Percentiles rank a stretch among this genome's conserved stretches.
Evolutionary conservation across 2,329 filamentous ascomycete species (phyloP).

Genomic region (Taxawa tesnikishii): DNA sequence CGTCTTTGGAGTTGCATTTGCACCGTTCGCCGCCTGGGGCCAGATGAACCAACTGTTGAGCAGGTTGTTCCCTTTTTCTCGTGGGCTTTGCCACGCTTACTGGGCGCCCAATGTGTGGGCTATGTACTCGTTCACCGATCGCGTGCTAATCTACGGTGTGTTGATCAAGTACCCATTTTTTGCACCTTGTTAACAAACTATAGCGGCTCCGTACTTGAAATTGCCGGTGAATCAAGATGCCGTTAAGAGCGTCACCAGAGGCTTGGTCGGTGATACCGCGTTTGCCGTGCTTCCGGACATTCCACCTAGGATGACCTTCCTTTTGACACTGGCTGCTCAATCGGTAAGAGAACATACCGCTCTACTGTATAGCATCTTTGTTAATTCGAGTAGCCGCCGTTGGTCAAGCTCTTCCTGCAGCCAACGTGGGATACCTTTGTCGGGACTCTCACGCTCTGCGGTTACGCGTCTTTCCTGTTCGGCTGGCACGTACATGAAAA

Average conservation of each 20-base stretch:
- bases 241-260: slow-evolving; percentile 78
- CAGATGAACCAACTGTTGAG: slow-evolving; percentile 76
- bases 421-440: slow-evolving; percentile 86
- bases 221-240: slow-evolving; percentile 62
- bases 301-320: slow-evolving; percentile 66
- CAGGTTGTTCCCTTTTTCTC: slow-evolving; percentile 83
- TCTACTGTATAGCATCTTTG: neutral
- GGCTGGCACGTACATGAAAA: slow-evolving; percentile 99
- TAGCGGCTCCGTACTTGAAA: slow-evolving; percentile 72
- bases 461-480: slow-evolving; percentile 92
- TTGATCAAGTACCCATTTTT: slow-evolving; percentile 6
- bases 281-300: slow-evolving; percentile 90
- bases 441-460: slow-evolving; percentile 80
- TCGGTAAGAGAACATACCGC: slow-evolving; percentile 31
- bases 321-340: slow-evolving; percentile 73
- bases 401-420: slow-evolving; percentile 68
- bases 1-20: slow-evolving; percentile 73
- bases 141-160: slow-evolving; percentile 69
- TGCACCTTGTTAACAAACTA: slow-evolving; percentile 1
- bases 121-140: slow-evolving; percentile 83
- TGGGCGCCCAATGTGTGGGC: slow-evolving; percentile 98
- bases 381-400: slow-evolving; percentile 42
- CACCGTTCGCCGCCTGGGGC: slow-evolving; percentile 69
- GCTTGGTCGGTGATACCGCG: slow-evolving; percentile 82
- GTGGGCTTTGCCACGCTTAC: slow-evolving; percentile 91